A percentile compares a stretch with the other conserved stretches of the same genome.
Evolutionary conservation across 176 grass and related monocot genomes (phyloP).

Genomic region (Miscanthus lutarioriparius): DNA sequence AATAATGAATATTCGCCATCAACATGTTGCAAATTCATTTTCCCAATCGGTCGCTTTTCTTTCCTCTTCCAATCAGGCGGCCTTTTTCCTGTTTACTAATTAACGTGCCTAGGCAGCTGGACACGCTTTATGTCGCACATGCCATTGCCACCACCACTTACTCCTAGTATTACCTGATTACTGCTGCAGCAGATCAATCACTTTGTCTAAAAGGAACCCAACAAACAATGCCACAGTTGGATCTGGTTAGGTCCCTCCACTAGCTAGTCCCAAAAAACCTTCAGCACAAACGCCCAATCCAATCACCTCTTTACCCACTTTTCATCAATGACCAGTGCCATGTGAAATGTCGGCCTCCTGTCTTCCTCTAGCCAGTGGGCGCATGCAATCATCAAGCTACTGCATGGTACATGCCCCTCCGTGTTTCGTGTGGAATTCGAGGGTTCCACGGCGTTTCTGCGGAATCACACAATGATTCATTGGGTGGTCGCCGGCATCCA

Average conservation of each 20-base stretch:
- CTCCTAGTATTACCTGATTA: too few relatives aligned
- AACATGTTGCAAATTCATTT: neutral
- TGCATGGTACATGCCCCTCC: neutral
- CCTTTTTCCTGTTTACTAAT: neutral
- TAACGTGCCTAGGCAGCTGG: neutral
- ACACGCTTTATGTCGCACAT: conserved; percentile 9
- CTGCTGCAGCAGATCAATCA: conserved; percentile 12
- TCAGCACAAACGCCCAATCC: conserved; percentile 1
- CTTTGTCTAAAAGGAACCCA: neutral
- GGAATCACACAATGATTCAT: neutral
- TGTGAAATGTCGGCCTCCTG: neutral
- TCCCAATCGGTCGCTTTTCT: neutral
- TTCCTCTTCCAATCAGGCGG: neutral
- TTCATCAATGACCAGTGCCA: neutral
- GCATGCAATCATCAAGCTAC: too few relatives aligned
- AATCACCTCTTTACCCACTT: neutral
- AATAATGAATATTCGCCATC: too few relatives aligned
- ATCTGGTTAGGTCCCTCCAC: conserved; percentile 27
- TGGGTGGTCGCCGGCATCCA: neutral
- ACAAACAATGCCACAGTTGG: neutral
- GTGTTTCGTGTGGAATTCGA: neutral
- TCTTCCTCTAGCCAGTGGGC: too few relatives aligned
- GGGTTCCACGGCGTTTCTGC: neutral
- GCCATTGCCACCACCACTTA: neutral
- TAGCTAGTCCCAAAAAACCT: neutral